Base-by-base conservation (phyloP, 495 filamentous ascomycete genomes). In the Annulohypoxylon stygium region DNA sequence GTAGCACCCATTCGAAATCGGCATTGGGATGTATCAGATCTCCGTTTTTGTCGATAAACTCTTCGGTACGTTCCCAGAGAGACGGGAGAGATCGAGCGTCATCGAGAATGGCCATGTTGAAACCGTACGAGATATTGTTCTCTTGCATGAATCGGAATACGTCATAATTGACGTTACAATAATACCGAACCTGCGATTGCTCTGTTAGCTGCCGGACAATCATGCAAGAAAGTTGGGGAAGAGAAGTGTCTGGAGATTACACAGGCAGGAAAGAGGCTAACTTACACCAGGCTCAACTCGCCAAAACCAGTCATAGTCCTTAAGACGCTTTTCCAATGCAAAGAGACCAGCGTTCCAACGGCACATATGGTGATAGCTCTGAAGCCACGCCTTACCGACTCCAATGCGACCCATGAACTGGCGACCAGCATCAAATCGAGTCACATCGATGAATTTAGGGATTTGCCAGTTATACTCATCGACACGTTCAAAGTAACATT, bases 341-440 rank as follows among this genome's bases (percentile, higher is more conserved):
- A 94, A 93, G 77, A 93, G 90, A 0, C 91, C 91, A 23, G 89
- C 91, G 71, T 93, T 90, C 74, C 90, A 93, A 23, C 91, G 90
- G 73, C 90, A 93, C 90, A 93, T 93, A 71, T 93, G 90, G 50
- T 90, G 82, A 67, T 90, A 90, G 74, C 83, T 86, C 67, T 90
- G 82, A 58, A 86, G 80, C 83, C 82, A 86, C 3, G 82, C 85
- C 68, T 86, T 86, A 4, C 85, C 87, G 73, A 90, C 81, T 67
- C 88, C 84, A 77, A 87, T 82, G 41, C 84, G 79, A 62, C 88
- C 83, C 34, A 87, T 78, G 65, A 86, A 85, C 37, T 86, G 83
- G 36, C 85, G 77, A 43, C 82, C 82, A 26, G 86, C 86, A 77
- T 84, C 85, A 60, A 88, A 88, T 25, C 85, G 82, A 30, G 84